Percentiles rank a stretch among this genome's conserved stretches.
Conservation (phyloP, 371 early-diverging fungal species). For the Mucor sp. region DNA sequence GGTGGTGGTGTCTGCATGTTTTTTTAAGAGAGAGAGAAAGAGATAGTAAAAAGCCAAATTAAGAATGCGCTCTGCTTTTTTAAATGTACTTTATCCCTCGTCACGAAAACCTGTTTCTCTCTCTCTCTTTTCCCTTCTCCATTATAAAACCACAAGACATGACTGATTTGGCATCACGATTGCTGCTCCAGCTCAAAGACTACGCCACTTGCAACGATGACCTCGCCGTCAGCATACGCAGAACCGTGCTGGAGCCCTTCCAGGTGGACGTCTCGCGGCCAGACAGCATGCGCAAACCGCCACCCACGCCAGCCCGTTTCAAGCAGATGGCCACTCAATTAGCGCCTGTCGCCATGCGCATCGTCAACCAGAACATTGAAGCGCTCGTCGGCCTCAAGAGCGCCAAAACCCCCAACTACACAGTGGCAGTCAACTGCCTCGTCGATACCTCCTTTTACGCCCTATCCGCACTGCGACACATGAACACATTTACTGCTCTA, state of each 20-base stretch:
- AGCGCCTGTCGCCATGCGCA: slow-evolving; percentile 39
- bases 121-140: no score
- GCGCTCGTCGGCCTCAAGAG: slow-evolving; percentile 22
- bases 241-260: slow-evolving; percentile 40
- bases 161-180: slow-evolving; percentile 7
- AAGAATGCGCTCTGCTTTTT: no score
- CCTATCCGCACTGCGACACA: slow-evolving; percentile 33
- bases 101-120: background rate
- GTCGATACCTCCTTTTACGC: slow-evolving; percentile 42
- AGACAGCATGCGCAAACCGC: slow-evolving; percentile 16
- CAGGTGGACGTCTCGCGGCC: slow-evolving; percentile 25
- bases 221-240: slow-evolving; percentile 21
- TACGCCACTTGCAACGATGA: slow-evolving; percentile 32
- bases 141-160: slow-evolving; percentile 5
- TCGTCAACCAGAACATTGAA: slow-evolving; percentile 46
- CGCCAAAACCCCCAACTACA: slow-evolving; percentile 2
- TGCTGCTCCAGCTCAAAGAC: slow-evolving; percentile 14
- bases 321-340: slow-evolving; percentile 28
- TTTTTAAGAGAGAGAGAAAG: background rate
- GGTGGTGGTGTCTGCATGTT: background rate
- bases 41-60: no score
- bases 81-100: background rate
- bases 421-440: slow-evolving; percentile 33
- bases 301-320: slow-evolving; percentile 30
- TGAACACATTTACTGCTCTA: slow-evolving; percentile 33